These are phyloP conservation scores for Xylaria cubensis DNA, from an alignment of 495 filamentous ascomycete species.

Conservation along the genomic window DNA sequence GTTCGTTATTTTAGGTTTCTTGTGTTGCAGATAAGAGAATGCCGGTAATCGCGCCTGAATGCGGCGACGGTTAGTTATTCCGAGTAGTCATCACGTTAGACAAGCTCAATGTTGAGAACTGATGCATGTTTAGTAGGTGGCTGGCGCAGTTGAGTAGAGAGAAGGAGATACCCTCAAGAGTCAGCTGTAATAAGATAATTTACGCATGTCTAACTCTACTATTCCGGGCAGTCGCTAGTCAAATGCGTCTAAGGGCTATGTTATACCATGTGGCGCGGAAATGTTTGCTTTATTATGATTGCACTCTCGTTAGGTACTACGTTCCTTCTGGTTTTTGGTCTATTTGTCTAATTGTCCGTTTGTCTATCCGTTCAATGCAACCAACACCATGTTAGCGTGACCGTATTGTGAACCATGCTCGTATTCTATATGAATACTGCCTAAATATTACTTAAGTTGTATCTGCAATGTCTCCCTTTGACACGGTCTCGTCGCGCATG, in stretches of 20 bases:
- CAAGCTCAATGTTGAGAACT: too few relatives aligned
- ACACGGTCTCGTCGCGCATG: constrained; percentile 30
- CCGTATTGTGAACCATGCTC: background rate
- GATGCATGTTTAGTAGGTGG: background rate
- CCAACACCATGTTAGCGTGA: background rate
- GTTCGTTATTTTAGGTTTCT: background rate
- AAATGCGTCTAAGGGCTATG: background rate
- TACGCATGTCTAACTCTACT: background rate
- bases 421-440: background rate
- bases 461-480: constrained; percentile 7
- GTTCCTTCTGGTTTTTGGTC: background rate
- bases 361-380: background rate
- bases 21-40: background rate
- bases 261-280: background rate
- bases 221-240: background rate
- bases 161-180: background rate
- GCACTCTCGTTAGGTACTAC: background rate
- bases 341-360: background rate
- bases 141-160: background rate
- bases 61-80: background rate
- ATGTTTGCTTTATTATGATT: constrained; percentile 7
- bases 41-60: background rate
- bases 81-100: too few relatives aligned
- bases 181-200: background rate
- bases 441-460: constrained; percentile 16